Evolutionary conservation across 2,329 filamentous ascomycete genomes (phyloP).

Genomic region (Microsporum audouinii): DNA sequence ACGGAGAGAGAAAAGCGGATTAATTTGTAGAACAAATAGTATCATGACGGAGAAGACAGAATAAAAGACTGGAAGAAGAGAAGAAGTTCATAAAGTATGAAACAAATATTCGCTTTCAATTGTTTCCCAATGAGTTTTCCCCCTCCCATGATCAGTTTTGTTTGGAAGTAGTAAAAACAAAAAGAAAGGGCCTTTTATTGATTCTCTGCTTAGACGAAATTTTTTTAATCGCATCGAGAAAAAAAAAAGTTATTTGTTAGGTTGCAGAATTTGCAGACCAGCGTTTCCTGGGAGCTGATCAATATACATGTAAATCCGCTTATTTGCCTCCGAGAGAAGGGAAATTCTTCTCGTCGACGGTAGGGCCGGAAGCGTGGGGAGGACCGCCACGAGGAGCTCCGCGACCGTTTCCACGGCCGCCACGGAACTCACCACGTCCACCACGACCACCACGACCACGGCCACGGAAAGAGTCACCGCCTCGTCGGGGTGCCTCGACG

Average conservation of each 20-base stretch:
- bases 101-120: not conserved
- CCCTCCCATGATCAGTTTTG: not conserved
- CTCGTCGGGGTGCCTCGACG: conserved; percentile 53
- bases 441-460: conserved; percentile 39
- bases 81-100: not conserved
- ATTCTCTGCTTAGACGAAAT: not conserved
- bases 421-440: conserved; percentile 28
- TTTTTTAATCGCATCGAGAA: not conserved
- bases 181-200: conserved; percentile 1
- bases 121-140: not conserved
- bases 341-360: conserved; percentile 39
- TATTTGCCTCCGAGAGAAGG: conserved; percentile 34
- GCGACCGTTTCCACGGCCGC: conserved; percentile 38
- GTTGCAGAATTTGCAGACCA: not conserved
- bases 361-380: conserved; percentile 23
- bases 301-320: conserved; percentile 10
- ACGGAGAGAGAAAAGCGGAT: not conserved
- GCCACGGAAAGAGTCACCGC: conserved; percentile 36
- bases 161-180: not conserved
- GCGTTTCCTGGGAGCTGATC: not conserved
- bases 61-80: not conserved
- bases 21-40: not conserved
- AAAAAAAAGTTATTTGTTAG: conserved; percentile 4
- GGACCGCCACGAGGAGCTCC: conserved; percentile 24
- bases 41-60: not conserved